A percentile compares a stretch with the other conserved stretches of the same genome.
These are phyloP conservation scores for Psilocybe subaeruginosa DNA, from an alignment of 768 basidiomycete species.

Conservation along the genomic window DNA sequence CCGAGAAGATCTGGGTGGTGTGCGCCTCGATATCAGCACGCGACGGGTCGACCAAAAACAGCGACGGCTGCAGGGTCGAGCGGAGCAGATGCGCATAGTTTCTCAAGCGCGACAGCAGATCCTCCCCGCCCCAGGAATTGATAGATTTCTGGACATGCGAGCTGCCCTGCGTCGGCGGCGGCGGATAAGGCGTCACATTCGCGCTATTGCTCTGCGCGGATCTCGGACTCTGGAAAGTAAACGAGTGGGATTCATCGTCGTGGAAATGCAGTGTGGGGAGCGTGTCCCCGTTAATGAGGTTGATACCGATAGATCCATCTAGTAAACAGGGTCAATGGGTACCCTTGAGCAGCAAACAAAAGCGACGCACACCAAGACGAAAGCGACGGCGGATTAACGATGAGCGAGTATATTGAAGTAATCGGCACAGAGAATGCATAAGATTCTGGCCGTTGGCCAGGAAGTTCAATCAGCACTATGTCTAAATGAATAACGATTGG, in stretches of 20 bases:
- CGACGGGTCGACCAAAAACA: conserved; percentile 93
- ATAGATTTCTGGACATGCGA: conserved; percentile 43
- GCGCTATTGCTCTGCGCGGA: conserved; percentile 29
- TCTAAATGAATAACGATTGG: conserved; percentile 43
- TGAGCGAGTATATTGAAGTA: conserved; percentile 86
- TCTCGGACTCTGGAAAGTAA: conserved; percentile 54
- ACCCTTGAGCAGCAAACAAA: conserved; percentile 17
- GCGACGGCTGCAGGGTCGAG: conserved; percentile 80
- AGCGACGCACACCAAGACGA: conserved; percentile 76
- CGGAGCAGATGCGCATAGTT: conserved; percentile 82
- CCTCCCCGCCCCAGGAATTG: conserved; percentile 87
- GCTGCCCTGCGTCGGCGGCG: conserved; percentile 51
- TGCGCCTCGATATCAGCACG: conserved; percentile 92
- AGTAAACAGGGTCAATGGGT: conserved; percentile 11
- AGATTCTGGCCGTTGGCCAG: conserved; percentile 81
- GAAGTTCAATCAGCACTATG: conserved; percentile 83
- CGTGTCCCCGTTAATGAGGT: conserved; percentile 83
- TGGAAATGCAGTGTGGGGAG: conserved; percentile 94
- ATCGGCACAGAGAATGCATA: conserved; percentile 96
- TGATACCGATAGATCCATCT: conserved; percentile 91
- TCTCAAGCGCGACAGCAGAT: conserved; percentile 75
- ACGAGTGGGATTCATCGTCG: conserved; percentile 92
- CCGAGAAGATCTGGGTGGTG: conserved; percentile 79
- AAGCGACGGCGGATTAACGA: conserved; percentile 81
- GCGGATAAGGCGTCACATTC: conserved; percentile 61